Evolutionary conservation across 1,284 basidiomycete genomes (phyloP), one percentile per base, ranked within the genome.

Genomic region (Sporisorium iseilematis-ciliati): DNA sequence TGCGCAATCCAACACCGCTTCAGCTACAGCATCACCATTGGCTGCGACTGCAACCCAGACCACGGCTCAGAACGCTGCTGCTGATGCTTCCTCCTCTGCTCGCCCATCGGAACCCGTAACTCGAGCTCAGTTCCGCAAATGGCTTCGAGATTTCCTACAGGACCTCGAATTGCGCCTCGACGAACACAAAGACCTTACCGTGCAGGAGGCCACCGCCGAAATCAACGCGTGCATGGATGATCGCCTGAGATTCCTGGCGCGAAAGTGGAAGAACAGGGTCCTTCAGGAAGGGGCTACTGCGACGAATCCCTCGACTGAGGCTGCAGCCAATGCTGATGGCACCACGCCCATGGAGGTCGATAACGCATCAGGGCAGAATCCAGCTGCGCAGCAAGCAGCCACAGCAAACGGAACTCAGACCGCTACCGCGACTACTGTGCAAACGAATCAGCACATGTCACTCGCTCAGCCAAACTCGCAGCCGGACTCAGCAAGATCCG

Each of bases 161-260:
- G 58, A 65, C 51, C 49, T 74, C 31, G 65, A 68, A 50, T 33
- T 57, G 21, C 65, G 31, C 3, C 23, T 74, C 31, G 71, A 74
- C n/a, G 62, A 74, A 23, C 14, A 48, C 62, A 58, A 57, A 51
- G 65, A 65, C 8, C 46, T 54, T 14, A 62, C 62, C 10, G 61
- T 74, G 11, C 50, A 50, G 8, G 65, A 68, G 35, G 65, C 71
- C 16, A 56, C 51, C n/a, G 41, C 31, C 8, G 71, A 65, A 23
- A 61, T 48, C 23, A 45, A 61, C 29, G 58, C 54, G 7, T 53
- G 33, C 35, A 74, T 65, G 43, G 65, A 74, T 0, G 53, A 65
- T 10, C 56, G 54, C 23, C 42, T 73, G 4, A 48, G 51, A 31
- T 29, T 33, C 18, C 26, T 72, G 16, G 55, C 33, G 25, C 63